A percentile compares a stretch with the other conserved stretches of the same genome.
Evolutionary conservation across 2,329 filamentous ascomycete species (phyloP).

Genomic region (Stagonosporopsis rhizophila): DNA sequence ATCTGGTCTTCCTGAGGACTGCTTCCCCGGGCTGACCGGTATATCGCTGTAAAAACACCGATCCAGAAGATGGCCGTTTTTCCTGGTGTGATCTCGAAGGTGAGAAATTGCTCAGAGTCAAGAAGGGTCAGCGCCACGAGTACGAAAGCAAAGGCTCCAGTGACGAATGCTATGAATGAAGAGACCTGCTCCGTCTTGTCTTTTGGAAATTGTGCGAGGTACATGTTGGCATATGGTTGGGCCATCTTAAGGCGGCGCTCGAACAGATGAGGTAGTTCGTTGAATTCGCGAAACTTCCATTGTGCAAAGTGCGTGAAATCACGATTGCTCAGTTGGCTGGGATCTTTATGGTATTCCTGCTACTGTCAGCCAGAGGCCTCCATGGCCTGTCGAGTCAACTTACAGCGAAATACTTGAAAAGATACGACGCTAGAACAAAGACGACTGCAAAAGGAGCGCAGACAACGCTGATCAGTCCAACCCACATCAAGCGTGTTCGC

Average conservation of each 20-base stretch:
- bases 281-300: conserved; percentile 99
- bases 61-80: conserved; percentile 91
- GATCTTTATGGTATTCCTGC: conserved; percentile 94
- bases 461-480: conserved; percentile 84
- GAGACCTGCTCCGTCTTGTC: conserved; percentile 87
- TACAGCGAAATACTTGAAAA: conserved; percentile 93
- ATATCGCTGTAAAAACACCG: conserved; percentile 80
- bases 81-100: conserved; percentile 88
- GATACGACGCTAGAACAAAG: conserved; percentile 86
- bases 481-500: conserved; percentile 78
- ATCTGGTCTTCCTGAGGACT: conserved; percentile 86
- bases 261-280: conserved; percentile 92
- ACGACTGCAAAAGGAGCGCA: conserved; percentile 86
- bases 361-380: conserved; percentile 69
- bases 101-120: conserved; percentile 88
- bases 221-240: conserved; percentile 88
- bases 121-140: conserved; percentile 83
- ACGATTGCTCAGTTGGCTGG: conserved; percentile 82
- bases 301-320: conserved; percentile 92
- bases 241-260: conserved; percentile 91
- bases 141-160: conserved; percentile 85
- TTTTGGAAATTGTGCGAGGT: conserved; percentile 96
- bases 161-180: conserved; percentile 84
- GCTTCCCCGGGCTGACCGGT: conserved; percentile 81
- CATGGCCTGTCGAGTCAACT: conserved; percentile 39